Conservation (phyloP, 129 eudicot genomes). For the Gnaphalium uliginosum region DNA sequence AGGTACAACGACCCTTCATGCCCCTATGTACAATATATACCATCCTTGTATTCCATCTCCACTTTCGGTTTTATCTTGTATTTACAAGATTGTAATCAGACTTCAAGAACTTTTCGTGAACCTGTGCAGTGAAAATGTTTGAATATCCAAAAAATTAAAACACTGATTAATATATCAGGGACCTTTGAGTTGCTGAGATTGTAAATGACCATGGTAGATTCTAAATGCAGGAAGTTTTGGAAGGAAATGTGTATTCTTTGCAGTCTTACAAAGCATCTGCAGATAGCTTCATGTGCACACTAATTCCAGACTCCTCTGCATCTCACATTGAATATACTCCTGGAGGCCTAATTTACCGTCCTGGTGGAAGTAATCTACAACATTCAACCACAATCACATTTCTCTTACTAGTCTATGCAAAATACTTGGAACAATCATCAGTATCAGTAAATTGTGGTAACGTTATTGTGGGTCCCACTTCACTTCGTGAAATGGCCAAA, state of each 20-base stretch:
- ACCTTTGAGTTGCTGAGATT: background rate
- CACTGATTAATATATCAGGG: no score
- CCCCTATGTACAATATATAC: background rate
- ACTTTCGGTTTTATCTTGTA: no score
- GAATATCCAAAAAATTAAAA: no score
- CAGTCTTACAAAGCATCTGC: constrained; percentile 84
- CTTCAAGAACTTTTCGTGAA: background rate
- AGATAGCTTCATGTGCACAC: constrained; percentile 83
- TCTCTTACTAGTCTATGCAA: constrained; percentile 71
- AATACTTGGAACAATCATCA: constrained; percentile 56
- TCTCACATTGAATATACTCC: constrained; percentile 69
- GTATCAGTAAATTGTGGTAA: constrained; percentile 59
- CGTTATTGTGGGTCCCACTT: constrained; percentile 47
- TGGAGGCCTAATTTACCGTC: constrained; percentile 77
- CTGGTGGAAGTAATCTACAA: constrained; percentile 90
- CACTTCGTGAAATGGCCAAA: constrained; percentile 63
- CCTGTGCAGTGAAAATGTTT: background rate
- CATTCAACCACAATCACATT: constrained; percentile 80
- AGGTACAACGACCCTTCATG: constrained; percentile 46
- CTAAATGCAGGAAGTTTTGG: constrained; percentile 68
- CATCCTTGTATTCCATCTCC: background rate
- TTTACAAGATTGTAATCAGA: background rate
- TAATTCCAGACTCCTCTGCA: constrained; percentile 78
- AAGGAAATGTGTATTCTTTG: constrained; percentile 49
- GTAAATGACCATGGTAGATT: background rate